phyloP scores from a whole-genome alignment of 1,284 basidiomycete genomes.

The Phellinidium pouzarii region DNA sequence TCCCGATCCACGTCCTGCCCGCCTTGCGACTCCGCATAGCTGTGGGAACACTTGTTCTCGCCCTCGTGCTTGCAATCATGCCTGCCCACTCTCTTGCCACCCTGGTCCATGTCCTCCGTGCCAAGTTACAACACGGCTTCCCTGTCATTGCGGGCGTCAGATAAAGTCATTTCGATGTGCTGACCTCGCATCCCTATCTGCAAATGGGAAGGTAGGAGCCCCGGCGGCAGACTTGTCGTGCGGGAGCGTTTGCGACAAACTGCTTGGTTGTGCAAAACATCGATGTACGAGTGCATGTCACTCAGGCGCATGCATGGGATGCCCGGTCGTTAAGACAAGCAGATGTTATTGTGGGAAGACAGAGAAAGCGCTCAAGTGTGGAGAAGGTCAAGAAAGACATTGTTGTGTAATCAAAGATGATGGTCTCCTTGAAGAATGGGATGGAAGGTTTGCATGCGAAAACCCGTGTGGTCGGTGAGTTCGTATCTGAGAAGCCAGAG shows the following conservation, averaged over 20 bases:
- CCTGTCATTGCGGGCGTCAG: slow-evolving; percentile 65
- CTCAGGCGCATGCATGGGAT: slow-evolving; percentile 61
- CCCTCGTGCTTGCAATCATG: slow-evolving; percentile 51
- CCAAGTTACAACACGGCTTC: slow-evolving; percentile 42
- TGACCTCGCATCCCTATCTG: slow-evolving; percentile 30
- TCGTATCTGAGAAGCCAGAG: slow-evolving; percentile 1
- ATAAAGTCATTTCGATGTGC: slow-evolving; percentile 61
- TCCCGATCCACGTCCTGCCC: slow-evolving; percentile 62
- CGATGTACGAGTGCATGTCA: slow-evolving; percentile 60
- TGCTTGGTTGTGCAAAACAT: slow-evolving; percentile 65
- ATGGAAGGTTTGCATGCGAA: slow-evolving; percentile 30
- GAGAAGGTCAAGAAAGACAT: slow-evolving; percentile 40
- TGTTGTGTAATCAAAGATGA: slow-evolving; percentile 28
- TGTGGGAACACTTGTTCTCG: slow-evolving; percentile 77
- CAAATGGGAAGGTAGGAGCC: slow-evolving; percentile 22
- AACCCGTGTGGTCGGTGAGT: slow-evolving; percentile 53
- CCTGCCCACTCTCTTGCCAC: slow-evolving; percentile 67
- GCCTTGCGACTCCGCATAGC: slow-evolving; percentile 76
- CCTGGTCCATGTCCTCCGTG: slow-evolving; percentile 78
- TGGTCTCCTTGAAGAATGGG: slow-evolving; percentile 20
- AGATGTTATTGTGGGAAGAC: slow-evolving; percentile 77
- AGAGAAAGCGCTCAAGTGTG: slow-evolving; percentile 55
- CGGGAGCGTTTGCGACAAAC: slow-evolving; percentile 52
- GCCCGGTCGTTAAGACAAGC: slow-evolving; percentile 45
- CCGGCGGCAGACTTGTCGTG: slow-evolving; percentile 50